These are phyloP conservation scores for Basidioascus undulatus DNA, from an alignment of 768 basidiomycete species.

Conservation along the genomic window DNA sequence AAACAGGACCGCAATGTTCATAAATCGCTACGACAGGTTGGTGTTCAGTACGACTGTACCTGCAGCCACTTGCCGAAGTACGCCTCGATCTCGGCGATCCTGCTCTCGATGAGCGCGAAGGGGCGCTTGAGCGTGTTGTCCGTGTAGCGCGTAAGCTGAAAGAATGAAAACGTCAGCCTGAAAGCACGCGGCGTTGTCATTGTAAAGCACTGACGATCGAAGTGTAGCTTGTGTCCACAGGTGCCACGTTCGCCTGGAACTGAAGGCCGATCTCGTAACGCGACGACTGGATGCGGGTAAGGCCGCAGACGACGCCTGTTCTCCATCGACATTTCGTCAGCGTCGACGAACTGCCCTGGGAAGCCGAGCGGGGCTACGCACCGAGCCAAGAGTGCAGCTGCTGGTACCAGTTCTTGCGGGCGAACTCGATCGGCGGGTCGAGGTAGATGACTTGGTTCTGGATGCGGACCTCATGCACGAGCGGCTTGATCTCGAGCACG, in stretches of 20 bases:
- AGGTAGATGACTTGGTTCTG: conserved; percentile 97
- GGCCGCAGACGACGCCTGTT: conserved; percentile 59
- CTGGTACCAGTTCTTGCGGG: conserved; percentile 65
- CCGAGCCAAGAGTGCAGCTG: conserved; percentile 80
- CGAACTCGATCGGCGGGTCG: conserved; percentile 89
- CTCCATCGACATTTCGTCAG: too few species aligned
- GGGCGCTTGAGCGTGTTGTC: conserved; percentile 55
- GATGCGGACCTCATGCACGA: conserved; percentile 89
- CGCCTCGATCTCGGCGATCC: conserved; percentile 60
- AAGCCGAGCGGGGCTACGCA: conserved; percentile 17
- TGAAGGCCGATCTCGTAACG: conserved; percentile 91
- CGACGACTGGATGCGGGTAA: conserved; percentile 75
- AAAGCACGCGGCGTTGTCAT: not conserved
- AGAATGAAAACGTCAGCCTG: not conserved
- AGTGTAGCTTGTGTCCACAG: conserved; percentile 53
- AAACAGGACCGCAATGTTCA: too few species aligned
- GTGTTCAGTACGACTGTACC: too few species aligned
- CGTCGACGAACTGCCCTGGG: not conserved
- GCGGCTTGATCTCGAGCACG: conserved; percentile 49
- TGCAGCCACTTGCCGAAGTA: conserved; percentile 97
- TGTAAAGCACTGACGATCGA: conserved; percentile 33
- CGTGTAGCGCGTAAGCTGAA: conserved; percentile 45
- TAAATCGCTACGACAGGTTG: too few species aligned
- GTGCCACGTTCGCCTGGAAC: conserved; percentile 41
- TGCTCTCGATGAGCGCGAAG: conserved; percentile 62